Evolutionary conservation across 768 basidiomycete genomes (phyloP), one percentile per base, ranked within the genome.

Genomic region (Leccinellum luteum): DNA sequence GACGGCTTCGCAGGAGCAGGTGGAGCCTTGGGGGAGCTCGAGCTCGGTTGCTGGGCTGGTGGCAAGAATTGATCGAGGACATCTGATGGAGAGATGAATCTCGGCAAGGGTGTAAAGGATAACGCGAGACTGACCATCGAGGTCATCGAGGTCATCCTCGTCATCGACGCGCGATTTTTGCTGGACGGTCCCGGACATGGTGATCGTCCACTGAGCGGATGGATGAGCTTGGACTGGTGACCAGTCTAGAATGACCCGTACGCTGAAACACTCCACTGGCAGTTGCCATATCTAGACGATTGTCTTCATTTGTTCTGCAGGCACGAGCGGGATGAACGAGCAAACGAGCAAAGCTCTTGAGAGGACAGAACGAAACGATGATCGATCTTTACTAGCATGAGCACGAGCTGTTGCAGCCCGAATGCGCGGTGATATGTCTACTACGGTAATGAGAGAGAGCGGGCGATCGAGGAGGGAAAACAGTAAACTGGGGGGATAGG

Each of bases 31-130:
- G 66, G 55, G 6, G 67, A 21, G 21, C 64, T 34, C 34, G 60
- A 50, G 17, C 35, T 43, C 12, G 8, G 58, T 19, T 43, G 41
- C 59, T 53, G 56, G 2, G 68, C 35, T 28, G 31, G 66, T 8
- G 68, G 54, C 13, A 62, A 60, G 59, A 83, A 82, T 57, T 80
- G 75, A 60, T 80, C 77, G 32, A 83, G 73, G 50, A 83, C 77
- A 63, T 82, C 81, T 82, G 57, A 31, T 28, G n/a, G 35, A 14
- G 14, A 3, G 44, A 60, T 67, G 59, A 67, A 55, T 15, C n/a
- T 32, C 48, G 31, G 23, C 14, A 34, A 56, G 49, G 31, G 35
- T 17, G 32, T 52, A 32, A 28, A 32, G 19, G 28, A 38, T 27
- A 21, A 54, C 31, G 15, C 14, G 30, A 48, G 34, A 51, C 55